Evolutionary conservation across 1,284 basidiomycete genomes (phyloP).

Genomic region (Microbotryomycetes sp.): DNA sequence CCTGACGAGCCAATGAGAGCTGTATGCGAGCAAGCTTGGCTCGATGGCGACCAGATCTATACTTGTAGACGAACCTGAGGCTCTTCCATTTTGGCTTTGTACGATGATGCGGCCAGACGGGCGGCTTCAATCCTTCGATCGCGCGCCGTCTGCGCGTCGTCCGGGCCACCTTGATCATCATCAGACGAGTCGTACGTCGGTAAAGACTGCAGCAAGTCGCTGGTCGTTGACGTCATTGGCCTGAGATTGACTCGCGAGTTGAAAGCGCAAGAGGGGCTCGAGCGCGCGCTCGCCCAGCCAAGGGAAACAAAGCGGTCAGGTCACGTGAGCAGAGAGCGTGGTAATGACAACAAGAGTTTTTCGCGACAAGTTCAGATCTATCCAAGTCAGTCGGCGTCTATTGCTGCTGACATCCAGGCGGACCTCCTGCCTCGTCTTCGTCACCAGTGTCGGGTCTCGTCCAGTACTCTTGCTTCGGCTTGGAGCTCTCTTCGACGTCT

Average conservation of each 20-base stretch:
- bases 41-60: neutral
- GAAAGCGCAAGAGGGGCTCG: no score
- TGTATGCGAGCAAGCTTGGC: neutral
- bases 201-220: neutral
- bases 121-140: neutral
- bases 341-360: neutral
- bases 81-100: neutral
- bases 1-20: neutral
- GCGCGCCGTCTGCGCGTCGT: neutral
- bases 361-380: neutral
- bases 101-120: neutral
- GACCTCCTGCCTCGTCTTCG: conserved; percentile 5
- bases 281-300: neutral
- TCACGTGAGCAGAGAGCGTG: neutral
- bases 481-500: conserved; percentile 55
- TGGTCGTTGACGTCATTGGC: neutral
- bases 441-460: conserved; percentile 45
- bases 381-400: no score
- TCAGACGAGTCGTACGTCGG: neutral
- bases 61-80: neutral
- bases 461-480: conserved; percentile 7
- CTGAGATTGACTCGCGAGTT: no score
- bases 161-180: neutral
- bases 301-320: no score
- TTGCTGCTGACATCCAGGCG: conserved; percentile 27